Percentiles rank a stretch among this genome's conserved stretches.
Conservation (phyloP, 2,329 filamentous ascomycete genomes). For the Neonectria ditissima region DNA sequence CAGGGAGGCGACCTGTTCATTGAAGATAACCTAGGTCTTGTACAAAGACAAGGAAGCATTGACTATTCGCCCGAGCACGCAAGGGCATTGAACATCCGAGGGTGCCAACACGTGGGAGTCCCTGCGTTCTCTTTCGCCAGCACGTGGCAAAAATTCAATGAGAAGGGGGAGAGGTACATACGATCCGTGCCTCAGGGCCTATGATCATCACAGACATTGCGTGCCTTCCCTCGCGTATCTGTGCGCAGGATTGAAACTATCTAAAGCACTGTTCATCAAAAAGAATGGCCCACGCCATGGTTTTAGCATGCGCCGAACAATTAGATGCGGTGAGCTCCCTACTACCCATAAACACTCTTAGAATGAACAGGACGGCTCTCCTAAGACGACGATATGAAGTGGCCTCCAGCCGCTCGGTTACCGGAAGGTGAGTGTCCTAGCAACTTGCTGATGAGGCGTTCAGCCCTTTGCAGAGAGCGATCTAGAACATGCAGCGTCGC, state of each 20-base stretch:
- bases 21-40: not conserved
- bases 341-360: not conserved
- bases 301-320: not conserved
- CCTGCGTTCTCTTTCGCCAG: not conserved
- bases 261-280: not conserved
- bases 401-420: not conserved
- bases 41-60: not conserved
- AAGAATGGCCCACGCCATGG: not conserved
- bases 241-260: not conserved
- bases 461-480: slow-evolving; percentile 4
- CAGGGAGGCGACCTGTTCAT: not conserved
- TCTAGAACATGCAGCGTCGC: slow-evolving; percentile 21
- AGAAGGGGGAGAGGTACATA: not conserved
- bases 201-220: not conserved
- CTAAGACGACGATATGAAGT: not conserved
- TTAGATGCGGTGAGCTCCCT: not conserved
- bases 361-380: not conserved
- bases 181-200: not conserved
- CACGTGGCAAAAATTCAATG: slow-evolving; percentile 5
- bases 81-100: not conserved
- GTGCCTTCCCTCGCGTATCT: not conserved
- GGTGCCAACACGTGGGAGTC: not conserved
- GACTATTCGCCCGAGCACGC: not conserved
- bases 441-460: slow-evolving; percentile 6
- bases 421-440: not conserved